These are phyloP conservation scores for Aspergillus sparsus DNA, from an alignment of 495 filamentous ascomycete species.

Conservation along the genomic window DNA sequence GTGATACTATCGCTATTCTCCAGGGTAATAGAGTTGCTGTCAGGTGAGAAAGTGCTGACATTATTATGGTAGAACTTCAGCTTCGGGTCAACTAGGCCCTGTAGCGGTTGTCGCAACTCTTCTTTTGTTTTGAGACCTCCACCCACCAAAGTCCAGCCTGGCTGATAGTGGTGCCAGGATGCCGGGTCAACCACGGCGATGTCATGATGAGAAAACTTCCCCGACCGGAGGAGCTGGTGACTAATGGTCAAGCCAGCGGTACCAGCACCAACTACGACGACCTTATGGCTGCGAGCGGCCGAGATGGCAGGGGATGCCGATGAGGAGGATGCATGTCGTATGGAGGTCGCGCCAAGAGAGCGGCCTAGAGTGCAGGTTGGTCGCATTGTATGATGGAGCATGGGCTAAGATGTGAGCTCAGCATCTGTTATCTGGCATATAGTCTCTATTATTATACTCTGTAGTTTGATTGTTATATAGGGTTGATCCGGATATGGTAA, in stretches of 20 bases:
- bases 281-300: slow-evolving; percentile 52
- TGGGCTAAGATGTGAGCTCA: no score
- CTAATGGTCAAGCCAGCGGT: slow-evolving; percentile 61
- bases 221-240: slow-evolving; percentile 60
- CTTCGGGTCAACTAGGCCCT: slow-evolving; percentile 56
- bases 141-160: slow-evolving; percentile 70
- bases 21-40: slow-evolving; percentile 59
- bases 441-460: no score
- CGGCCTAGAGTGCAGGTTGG: no score
- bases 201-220: slow-evolving; percentile 58
- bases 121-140: slow-evolving; percentile 62
- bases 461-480: no score
- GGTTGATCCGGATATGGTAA: no score
- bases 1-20: slow-evolving; percentile 56
- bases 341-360: no score
- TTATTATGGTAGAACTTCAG: slow-evolving; percentile 60
- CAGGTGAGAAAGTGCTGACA: slow-evolving; percentile 55
- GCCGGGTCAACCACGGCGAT: slow-evolving; percentile 68
- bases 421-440: no score
- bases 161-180: slow-evolving; percentile 67
- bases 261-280: slow-evolving; percentile 66
- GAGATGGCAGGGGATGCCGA: slow-evolving; percentile 33
- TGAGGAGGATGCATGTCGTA: no score
- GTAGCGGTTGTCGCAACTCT: slow-evolving; percentile 53
- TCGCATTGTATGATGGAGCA: no score